phyloP scores from a whole-genome alignment of 176 grass and related monocot species.

The Saccharum spontaneum region DNA sequence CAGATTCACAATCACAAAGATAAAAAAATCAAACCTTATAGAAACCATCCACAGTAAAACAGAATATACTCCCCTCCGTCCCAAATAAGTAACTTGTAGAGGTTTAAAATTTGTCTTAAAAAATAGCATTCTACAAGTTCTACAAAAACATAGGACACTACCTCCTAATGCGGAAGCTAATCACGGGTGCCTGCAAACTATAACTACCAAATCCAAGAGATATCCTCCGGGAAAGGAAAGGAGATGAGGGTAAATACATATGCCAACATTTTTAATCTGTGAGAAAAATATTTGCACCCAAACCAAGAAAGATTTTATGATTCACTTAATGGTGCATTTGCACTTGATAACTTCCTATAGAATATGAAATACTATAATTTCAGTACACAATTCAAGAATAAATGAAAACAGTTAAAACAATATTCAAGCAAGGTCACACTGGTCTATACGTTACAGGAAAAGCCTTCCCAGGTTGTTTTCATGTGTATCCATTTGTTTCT shows the following conservation, averaged over 20 bases:
- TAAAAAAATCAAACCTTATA: background rate
- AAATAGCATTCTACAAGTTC: too few species aligned
- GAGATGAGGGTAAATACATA: too few species aligned
- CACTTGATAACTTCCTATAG: background rate
- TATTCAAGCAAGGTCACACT: background rate
- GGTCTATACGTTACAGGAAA: background rate
- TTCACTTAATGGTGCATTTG: background rate
- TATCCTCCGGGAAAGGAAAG: too few species aligned
- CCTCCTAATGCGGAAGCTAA: too few species aligned
- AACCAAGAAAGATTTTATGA: background rate
- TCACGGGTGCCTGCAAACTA: too few species aligned
- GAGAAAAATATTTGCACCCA: background rate
- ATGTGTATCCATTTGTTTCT: background rate
- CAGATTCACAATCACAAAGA: background rate
- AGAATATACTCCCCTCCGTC: too few species aligned
- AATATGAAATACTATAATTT: background rate
- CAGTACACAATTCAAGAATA: background rate
- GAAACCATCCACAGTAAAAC: background rate
- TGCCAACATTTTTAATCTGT: too few species aligned
- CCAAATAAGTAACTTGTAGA: too few species aligned
- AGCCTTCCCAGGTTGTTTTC: background rate
- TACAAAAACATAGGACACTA: too few species aligned
- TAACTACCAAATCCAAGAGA: too few species aligned
- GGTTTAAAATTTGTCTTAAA: too few species aligned
- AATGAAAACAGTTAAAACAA: slow-evolving; percentile 2